These are phyloP conservation scores for Nicotiana knightiana DNA, from an alignment of 257 asterid genomes.

Conservation along the genomic window DNA sequence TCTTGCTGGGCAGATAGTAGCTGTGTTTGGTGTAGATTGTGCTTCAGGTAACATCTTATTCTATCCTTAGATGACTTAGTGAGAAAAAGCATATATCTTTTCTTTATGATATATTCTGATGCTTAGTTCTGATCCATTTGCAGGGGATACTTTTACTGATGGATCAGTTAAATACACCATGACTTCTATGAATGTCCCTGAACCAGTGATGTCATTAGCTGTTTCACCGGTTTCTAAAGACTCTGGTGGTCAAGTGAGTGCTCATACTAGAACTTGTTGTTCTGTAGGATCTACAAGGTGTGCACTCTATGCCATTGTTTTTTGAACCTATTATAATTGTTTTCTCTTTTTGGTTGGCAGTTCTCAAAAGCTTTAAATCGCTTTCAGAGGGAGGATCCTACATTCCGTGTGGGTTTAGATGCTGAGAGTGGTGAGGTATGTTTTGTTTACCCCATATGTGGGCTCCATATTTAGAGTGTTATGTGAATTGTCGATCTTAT, in stretches of 20 bases:
- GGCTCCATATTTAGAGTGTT: neutral
- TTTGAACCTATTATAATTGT: neutral
- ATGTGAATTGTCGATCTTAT: neutral
- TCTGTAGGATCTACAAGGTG: slow-evolving; percentile 11
- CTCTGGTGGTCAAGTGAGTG: slow-evolving; percentile 91
- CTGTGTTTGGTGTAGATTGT: slow-evolving; percentile 98
- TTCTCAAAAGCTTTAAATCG: slow-evolving; percentile 98
- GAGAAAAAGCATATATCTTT: neutral
- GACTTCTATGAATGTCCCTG: slow-evolving; percentile 99
- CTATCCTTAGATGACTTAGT: neutral
- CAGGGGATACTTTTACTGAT: slow-evolving; percentile 98
- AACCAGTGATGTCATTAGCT: slow-evolving; percentile 99
- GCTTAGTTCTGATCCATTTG: slow-evolving; percentile 17
- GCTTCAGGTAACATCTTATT: slow-evolving; percentile 64
- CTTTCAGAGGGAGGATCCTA: slow-evolving; percentile 95
- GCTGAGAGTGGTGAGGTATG: slow-evolving; percentile 92
- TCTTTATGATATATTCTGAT: neutral
- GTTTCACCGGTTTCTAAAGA: slow-evolving; percentile 91
- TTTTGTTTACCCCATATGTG: slow-evolving; percentile 7
- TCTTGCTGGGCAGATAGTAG: slow-evolving; percentile 98
- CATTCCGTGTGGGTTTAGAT: slow-evolving; percentile 95
- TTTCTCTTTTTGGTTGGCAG: slow-evolving; percentile 38
- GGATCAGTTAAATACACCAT: slow-evolving; percentile 92
- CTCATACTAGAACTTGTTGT: neutral
- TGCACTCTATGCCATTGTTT: slow-evolving; percentile 2